Evolutionary conservation across 2,329 filamentous ascomycete genomes (phyloP).

Genomic region (Grosmannia huntii): DNA sequence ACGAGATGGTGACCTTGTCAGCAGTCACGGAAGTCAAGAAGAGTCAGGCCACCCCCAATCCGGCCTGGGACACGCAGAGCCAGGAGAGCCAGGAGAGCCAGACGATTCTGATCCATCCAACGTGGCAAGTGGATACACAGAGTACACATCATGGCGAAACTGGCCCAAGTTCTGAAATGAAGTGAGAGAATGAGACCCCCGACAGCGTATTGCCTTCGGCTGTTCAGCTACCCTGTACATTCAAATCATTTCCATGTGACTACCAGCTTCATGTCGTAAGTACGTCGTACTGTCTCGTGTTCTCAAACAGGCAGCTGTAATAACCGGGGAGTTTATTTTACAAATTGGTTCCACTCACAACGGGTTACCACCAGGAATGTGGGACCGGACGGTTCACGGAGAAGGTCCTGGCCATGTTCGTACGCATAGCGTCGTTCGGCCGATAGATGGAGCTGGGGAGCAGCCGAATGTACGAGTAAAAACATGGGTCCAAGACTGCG

Average conservation of each 20-base stretch:
- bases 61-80: conserved; percentile 1
- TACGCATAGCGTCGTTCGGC: neutral
- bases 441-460: neutral
- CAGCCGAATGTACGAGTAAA: neutral
- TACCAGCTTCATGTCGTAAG: neutral
- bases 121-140: conserved; percentile 1
- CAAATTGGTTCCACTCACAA: neutral
- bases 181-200: neutral
- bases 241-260: neutral
- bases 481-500: too few relatives aligned
- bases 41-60: too few relatives aligned
- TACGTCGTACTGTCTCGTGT: neutral
- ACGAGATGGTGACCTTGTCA: conserved; percentile 1
- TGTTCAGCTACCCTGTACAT: neutral
- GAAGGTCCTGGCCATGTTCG: neutral
- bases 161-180: neutral
- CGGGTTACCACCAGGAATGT: neutral
- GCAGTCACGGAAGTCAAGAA: neutral
- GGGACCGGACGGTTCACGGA: neutral
- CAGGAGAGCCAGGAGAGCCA: conserved; percentile 2
- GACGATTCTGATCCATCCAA: conserved; percentile 3
- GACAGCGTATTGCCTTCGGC: neutral
- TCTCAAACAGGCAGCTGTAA: neutral
- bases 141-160: neutral
- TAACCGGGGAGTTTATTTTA: neutral